These are phyloP conservation scores for sunflower (Helianthus annuus) DNA, from an alignment of 129 eudicot species.

Conservation along the genomic window HanXRQr2.0-SUNRISE NC_035444.2:6092445-6092944, in stretches of 20 bases:
- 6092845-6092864: background rate
- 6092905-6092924: background rate
- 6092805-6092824: background rate
- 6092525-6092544: constrained; percentile 4
- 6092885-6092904: background rate
- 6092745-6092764: background rate
- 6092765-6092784: background rate
- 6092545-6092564: constrained; percentile 35
- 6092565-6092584: constrained; percentile 14
- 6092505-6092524: background rate
- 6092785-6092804: background rate
- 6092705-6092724: constrained; percentile 30
- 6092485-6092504: background rate
- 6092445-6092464: constrained; percentile 23
- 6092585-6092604: constrained; percentile 8
- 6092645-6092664: background rate
- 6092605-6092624: background rate
- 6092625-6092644: constrained; percentile 19
- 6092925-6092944: background rate
- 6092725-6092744: background rate
- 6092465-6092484: background rate
- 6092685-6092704: constrained; percentile 39
- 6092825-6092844: background rate
- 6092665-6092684: constrained; percentile 17
- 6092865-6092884: background rate